Conservation (phyloP, 805 yeast genomes). For the Priceomyces medius region DNA sequence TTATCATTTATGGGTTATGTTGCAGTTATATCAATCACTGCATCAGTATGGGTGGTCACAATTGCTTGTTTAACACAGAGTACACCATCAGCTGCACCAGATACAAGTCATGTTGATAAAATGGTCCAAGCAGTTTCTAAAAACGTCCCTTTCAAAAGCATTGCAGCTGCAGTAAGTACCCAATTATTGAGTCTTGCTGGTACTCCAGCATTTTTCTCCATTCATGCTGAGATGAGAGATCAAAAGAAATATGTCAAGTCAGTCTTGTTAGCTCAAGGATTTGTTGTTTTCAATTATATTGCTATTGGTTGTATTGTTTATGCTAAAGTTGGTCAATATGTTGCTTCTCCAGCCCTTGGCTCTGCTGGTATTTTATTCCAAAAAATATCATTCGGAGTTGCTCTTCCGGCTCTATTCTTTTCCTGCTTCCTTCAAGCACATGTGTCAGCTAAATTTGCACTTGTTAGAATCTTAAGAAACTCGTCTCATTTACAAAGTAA, state of each 20-base stretch:
- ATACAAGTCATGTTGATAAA: too few relatives aligned
- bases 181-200: conserved; percentile 12
- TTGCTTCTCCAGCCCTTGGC: conserved; percentile 13
- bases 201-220: conserved; percentile 9
- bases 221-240: conserved; percentile 13
- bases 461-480: too few relatives aligned
- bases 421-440: conserved; percentile 13
- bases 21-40: conserved; percentile 7
- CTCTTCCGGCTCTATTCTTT: conserved; percentile 12
- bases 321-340: conserved; percentile 11
- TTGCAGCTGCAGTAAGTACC: conserved; percentile 10
- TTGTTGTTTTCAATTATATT: conserved; percentile 11
- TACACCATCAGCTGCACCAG: too few relatives aligned
- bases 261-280: conserved; percentile 11
- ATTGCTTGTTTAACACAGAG: too few relatives aligned
- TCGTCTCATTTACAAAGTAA: too few relatives aligned
- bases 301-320: conserved; percentile 11
- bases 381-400: conserved; percentile 10
- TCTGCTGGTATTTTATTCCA: conserved; percentile 11
- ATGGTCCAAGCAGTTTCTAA: too few relatives aligned
- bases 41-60: conserved; percentile 10
- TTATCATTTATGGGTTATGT: conserved; percentile 11
- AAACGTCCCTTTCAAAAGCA: conserved; percentile 5
- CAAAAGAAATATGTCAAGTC: conserved; percentile 10
- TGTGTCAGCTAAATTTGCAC: conserved; percentile 11